Evolutionary conservation across 306 rosid genomes (phyloP), one percentile per base, ranked within the genome.

Genomic region (Coriaria nepalensis): DNA sequence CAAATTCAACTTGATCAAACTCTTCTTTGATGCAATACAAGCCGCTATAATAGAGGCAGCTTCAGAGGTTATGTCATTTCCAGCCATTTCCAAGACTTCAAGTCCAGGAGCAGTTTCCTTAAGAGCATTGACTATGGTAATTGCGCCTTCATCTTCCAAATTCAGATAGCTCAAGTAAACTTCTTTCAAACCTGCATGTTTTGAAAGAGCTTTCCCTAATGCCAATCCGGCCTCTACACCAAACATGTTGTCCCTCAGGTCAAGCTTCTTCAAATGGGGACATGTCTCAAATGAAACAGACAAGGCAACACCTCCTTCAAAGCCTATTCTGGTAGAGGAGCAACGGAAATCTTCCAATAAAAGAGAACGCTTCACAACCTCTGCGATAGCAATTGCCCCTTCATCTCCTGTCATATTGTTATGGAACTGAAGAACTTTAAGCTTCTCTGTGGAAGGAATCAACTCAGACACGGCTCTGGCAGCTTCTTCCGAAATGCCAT

Each of bases 181-280:
- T 72, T 86, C 96, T 57, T 65, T 73, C 66, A 92, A 62, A 45
- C 63, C 71, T 36, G 68, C 58, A 60, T 75, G 88, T 49, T 66
- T 67, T 15, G 83, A 55, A 54, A 92, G 78, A 49, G 94, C 79
- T 78, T 69, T 80, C 62, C 94, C 82, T 52, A 92, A 65, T 36
- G 93, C 72, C 47, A 82, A 12, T 53, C 93, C 99, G 55, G 79
- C 83, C 43, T 82, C 93, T 33, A 74, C 71, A 4, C 93, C 99
- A 64, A 92, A 78, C 86, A 82, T 92, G 80, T 92, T 92, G 70
- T 92, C 99, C 46, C 80, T 68, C 49, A 92, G 68, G 58, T 92
- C 96, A 35, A 92, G 86, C 87, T 79, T 82, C 79, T 64, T 70
- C 71, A 92, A 45, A 62, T 50, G 59, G 56, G 72, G 37, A 54